phyloP scores from a whole-genome alignment of 495 filamentous ascomycete species.

The Penicillium canariense region DNA sequence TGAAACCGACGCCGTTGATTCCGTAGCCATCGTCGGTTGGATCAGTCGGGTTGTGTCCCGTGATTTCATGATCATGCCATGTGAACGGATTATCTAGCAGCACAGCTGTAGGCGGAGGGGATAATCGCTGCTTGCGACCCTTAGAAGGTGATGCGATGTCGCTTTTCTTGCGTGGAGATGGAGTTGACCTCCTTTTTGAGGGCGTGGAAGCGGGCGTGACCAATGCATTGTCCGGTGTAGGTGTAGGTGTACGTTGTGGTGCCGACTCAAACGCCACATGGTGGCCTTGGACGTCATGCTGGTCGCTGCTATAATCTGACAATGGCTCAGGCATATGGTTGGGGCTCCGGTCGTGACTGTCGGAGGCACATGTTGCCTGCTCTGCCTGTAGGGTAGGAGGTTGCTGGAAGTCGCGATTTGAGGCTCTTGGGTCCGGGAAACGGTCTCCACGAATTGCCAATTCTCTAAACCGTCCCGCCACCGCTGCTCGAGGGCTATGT shows the following conservation, averaged over 20 bases:
- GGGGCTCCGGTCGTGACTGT: not conserved
- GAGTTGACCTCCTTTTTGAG: slow-evolving; percentile 17
- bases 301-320: slow-evolving; percentile 7
- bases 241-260: not conserved
- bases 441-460: slow-evolving; percentile 54
- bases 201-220: slow-evolving; percentile 14
- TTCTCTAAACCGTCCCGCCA: slow-evolving; percentile 62
- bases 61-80: slow-evolving; percentile 84
- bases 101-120: slow-evolving; percentile 47
- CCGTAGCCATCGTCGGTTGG: slow-evolving; percentile 75
- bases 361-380: slow-evolving; percentile 15
- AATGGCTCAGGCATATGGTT: slow-evolving; percentile 24
- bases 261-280: not conserved
- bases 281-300: slow-evolving; percentile 3
- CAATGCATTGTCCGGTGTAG: not conserved
- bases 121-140: slow-evolving; percentile 34
- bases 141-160: slow-evolving; percentile 26
- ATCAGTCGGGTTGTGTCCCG: slow-evolving; percentile 71
- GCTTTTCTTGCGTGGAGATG: slow-evolving; percentile 28
- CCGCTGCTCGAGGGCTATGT: slow-evolving; percentile 60
- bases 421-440: slow-evolving; percentile 26
- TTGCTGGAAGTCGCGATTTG: slow-evolving; percentile 17
- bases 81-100: slow-evolving; percentile 53
- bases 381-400: slow-evolving; percentile 5
- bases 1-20: slow-evolving; percentile 89